Evolutionary conservation across 1,284 basidiomycete genomes (phyloP).

Genomic region (Apiotrichum domesticum): DNA sequence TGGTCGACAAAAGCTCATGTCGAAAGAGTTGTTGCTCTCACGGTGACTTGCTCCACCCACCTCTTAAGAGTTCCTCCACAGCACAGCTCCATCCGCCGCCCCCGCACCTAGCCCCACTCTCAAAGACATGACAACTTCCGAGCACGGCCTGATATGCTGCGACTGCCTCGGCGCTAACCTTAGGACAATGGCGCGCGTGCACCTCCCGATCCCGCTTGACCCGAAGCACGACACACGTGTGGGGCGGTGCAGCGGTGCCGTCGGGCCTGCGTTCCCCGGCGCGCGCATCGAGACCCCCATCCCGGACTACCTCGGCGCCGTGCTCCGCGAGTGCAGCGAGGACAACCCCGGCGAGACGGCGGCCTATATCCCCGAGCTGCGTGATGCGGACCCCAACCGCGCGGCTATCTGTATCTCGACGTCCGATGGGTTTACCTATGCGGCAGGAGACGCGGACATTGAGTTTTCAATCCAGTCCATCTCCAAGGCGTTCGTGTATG

Average conservation of each 20-base stretch:
- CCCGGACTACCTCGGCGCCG: conserved; percentile 5
- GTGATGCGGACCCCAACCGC: conserved; percentile 6
- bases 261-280: background rate
- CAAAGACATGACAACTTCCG: background rate
- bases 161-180: background rate
- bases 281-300: conserved; percentile 8
- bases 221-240: background rate
- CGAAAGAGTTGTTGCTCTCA: too few relatives aligned
- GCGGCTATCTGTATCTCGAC: conserved; percentile 9
- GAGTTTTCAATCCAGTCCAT: conserved; percentile 18
- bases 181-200: background rate
- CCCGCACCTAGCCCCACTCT: background rate
- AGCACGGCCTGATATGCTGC: background rate
- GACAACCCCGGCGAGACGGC: conserved; percentile 7
- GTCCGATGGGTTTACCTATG: conserved; percentile 14
- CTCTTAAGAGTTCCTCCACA: too few relatives aligned
- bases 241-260: background rate
- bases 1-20: too few relatives aligned
- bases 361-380: conserved; percentile 17
- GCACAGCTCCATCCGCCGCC: background rate
- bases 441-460: conserved; percentile 11
- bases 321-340: background rate
- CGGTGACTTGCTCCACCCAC: too few relatives aligned
- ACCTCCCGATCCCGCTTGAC: background rate
- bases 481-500: conserved; percentile 22